These are phyloP conservation scores for Hysterium pulicare DNA, from an alignment of 2,329 filamentous ascomycete species.

Conservation along the genomic window DNA sequence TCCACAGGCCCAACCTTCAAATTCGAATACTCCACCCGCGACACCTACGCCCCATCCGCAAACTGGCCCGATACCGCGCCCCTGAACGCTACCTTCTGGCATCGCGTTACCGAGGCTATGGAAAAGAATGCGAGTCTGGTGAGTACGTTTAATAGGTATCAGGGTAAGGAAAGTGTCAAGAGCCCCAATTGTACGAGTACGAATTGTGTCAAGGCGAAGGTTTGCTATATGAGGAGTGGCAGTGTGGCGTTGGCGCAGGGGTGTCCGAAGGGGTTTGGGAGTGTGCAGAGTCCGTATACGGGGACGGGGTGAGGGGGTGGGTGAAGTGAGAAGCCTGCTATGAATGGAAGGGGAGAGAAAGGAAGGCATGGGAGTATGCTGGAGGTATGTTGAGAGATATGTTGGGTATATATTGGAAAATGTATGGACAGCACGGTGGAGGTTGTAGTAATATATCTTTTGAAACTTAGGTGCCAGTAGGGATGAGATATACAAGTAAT, in stretches of 20 bases:
- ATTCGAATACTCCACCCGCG: constrained; percentile 52
- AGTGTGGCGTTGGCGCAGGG: constrained; percentile 50
- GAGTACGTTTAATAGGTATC: constrained; percentile 48
- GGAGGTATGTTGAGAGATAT: too few relatives aligned
- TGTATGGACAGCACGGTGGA: too few relatives aligned
- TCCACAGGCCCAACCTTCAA: constrained; percentile 46
- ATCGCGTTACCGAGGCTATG: constrained; percentile 56
- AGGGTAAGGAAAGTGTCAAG: constrained; percentile 51
- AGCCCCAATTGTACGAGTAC: constrained; percentile 52
- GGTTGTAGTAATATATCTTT: too few relatives aligned
- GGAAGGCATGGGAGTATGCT: too few relatives aligned
- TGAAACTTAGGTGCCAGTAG: too few relatives aligned
- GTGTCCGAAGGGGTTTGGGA: constrained; percentile 54
- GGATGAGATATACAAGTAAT: too few relatives aligned
- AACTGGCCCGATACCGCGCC: constrained; percentile 49
- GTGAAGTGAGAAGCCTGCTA: too few relatives aligned
- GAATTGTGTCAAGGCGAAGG: constrained; percentile 52
- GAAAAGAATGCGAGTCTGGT: constrained; percentile 50
- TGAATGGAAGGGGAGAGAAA: too few relatives aligned
- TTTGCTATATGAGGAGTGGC: constrained; percentile 59
- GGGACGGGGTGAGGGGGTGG: too few relatives aligned
- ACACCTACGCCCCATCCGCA: constrained; percentile 45
- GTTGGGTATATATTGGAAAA: too few relatives aligned
- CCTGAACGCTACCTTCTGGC: constrained; percentile 59
- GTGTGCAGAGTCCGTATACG: too few relatives aligned